Evolutionary conservation across 148 eudicot genomes (phyloP), one percentile per base, ranked within the genome.

Genomic region (Tetragonia tetragonoides): DNA sequence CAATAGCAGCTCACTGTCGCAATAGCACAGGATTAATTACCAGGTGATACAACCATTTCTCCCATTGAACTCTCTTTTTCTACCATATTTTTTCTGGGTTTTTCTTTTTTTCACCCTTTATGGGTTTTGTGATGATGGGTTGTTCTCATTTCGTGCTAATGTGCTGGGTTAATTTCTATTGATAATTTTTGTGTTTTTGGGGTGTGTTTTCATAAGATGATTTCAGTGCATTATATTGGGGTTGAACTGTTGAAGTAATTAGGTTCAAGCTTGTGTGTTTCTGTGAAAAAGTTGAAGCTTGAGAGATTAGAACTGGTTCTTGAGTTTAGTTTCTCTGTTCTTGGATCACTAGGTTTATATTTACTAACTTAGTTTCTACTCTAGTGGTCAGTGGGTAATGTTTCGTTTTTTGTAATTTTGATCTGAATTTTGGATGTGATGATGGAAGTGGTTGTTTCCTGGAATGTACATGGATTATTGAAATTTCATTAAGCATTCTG

Each of bases 1-100:
- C 84, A 14, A 66, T 73, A 16, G 54, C 64, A 42, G 20, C 39
- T 66, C 77, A 72, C 67, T 57, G 59, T 72, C 80, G 76, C 67
- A 44, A 41, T n/a, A 53, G 17, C 41, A 38, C 71, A 18, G 6
- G 10, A 6, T 73, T 74, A 65, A 23, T 82, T 73, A 70, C 75
- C 68, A 82, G 81, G 84, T 77, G 38, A 42, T 6, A 15, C 41
- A 70, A 16, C 11, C 53, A 23, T 12, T 47, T 46, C 51, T 37
- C 23, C 34, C 34, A 28, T 28, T 28, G 1, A 28, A 59, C 44
- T 5, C 18, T 7, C 10, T 68, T 46, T 41, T 17, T n/a, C 23
- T 41, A 2, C 47, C 51, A 41, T 24, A 40, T 17, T 4, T 75
- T 28, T 28, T 57, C 65, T 41, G 24, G 20, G 34, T 28, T 28